Base-by-base conservation (phyloP, 345 rosid genomes). In the Gossypium australe region DNA sequence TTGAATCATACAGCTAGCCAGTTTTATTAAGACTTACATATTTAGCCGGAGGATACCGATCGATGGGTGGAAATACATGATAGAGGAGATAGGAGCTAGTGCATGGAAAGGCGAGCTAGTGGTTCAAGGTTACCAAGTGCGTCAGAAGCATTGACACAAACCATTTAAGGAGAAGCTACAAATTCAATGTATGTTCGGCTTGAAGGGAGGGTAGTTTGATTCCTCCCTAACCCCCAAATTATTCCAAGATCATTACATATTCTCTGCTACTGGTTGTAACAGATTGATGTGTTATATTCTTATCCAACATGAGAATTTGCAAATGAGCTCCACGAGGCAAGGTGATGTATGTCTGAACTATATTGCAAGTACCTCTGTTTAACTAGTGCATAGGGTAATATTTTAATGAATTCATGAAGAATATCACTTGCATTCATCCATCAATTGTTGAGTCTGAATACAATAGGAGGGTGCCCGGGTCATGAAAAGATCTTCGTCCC, bases 1-100 rank as follows among this genome's bases (percentile, higher is more conserved):
- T 60, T 41, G 7, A 60, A 60, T 60, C 24, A 25, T 34, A 87
- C 94, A 91, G 98, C 90, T 95, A 69, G 99, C 98, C 57, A 95
- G 98, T 81, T 93, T 95, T 82, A 88, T 93, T 75, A 93, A 95
- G 82, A 90, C 88, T 44, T 97, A 90, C 78, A 91, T 95, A 86
- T 93, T 90, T 78, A 93, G 98, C 85, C 84, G 98, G 80, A 87
- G 99, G 75, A 87, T 98, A 83, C 97, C 99, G 2, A 83, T 91
- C 12, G 98, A 95, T 78, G 97, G 97, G 64, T 93, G 99, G 98
- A 93, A 88, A 81, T 90, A 87, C 77, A 93, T 93, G 99, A 91
- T 95, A 56, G 98, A 95, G 86, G 98, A 86, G 80, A 79, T 93
- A 1, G 99, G 99, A 75, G 98, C 99, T 38, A 95, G 93, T 87